Evolutionary conservation across 371 early-diverging fungal species (phyloP).

Genomic region (Mucor saturninus): DNA sequence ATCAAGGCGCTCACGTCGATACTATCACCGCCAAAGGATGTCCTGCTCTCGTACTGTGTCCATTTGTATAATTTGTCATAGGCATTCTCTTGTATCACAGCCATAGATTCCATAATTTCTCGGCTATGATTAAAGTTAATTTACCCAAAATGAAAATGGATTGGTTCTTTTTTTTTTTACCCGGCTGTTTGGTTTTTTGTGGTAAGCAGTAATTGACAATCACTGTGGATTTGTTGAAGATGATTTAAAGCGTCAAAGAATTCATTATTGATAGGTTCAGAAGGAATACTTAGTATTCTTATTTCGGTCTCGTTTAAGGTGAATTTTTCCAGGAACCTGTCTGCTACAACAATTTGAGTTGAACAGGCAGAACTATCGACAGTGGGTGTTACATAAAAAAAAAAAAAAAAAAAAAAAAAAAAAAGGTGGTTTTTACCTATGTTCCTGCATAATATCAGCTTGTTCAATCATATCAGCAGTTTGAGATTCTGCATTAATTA

Average conservation of each 20-base stretch:
- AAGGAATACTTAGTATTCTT: slow-evolving; percentile 55
- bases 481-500: slow-evolving; percentile 57
- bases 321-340: slow-evolving; percentile 72
- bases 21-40: slow-evolving; percentile 68
- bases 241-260: slow-evolving; percentile 80
- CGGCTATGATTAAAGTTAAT: slow-evolving; percentile 40
- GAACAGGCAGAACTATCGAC: slow-evolving; percentile 51
- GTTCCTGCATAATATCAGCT: slow-evolving; percentile 65
- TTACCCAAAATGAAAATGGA: neutral
- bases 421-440: slow-evolving; percentile 44
- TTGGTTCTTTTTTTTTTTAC: slow-evolving; percentile 33
- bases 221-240: slow-evolving; percentile 73
- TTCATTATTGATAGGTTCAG: slow-evolving; percentile 54
- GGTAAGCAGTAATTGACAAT: slow-evolving; percentile 79
- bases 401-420: neutral
- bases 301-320: slow-evolving; percentile 71
- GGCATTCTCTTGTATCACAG: slow-evolving; percentile 72
- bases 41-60: slow-evolving; percentile 76
- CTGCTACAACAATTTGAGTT: slow-evolving; percentile 56
- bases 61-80: slow-evolving; percentile 81
- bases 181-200: slow-evolving; percentile 81
- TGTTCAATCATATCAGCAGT: slow-evolving; percentile 70
- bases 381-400: neutral
- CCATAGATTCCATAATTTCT: slow-evolving; percentile 82
- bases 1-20: slow-evolving; percentile 75